Base-by-base conservation (phyloP, 176 grass and related monocot genomes). In the Rhynchospora breviuscula region DNA sequence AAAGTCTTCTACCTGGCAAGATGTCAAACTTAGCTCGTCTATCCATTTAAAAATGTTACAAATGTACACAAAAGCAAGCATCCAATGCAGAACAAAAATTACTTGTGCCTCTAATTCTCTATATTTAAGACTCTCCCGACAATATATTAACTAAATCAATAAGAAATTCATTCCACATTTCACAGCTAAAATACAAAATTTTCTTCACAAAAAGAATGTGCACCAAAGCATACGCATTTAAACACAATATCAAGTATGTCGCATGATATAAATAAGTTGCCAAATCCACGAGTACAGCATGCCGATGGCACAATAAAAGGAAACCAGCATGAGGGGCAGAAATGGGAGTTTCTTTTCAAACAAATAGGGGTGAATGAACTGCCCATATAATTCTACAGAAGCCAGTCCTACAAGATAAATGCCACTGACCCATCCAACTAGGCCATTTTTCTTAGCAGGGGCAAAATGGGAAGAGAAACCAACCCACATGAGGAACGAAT, bases 241-340 rank as follows among this genome's bases (percentile, higher is more conserved):
- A 82, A 22, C 40, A 83, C 75, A 26, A 13, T 82, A 82, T 91
- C 81, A 94, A 29, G 88, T 90, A 80, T 87, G 45, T 51, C 48
- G 89, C 25, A 92, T 15, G 73, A 94, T 92, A 84, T 78, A 82
- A 49, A 72, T 79, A 25, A 97, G 88, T 77, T 97, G 94, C 94
- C 94, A 97, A 45, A 85, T 11, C 94, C 94, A 97, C 2, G 94
- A 94, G 73, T 97, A 97, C 75, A 94, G 90, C 92, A 97, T 92
- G 63, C 94, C 92, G 0, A 94, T 10, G 6, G 81, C 90, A 88
- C 88, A 94, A 47, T 89, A 93, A 2, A 89, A 45, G 40, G 95
- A 98, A 48, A 91, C 79, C 79, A 98, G 81, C 65, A 98, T 91
- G 33, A 98, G 89, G 64, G 92, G 92, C 51, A 98, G 79, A 87